Conservation (phyloP, 306 rosid genomes). For the Pachyrhizus erosus region DNA sequence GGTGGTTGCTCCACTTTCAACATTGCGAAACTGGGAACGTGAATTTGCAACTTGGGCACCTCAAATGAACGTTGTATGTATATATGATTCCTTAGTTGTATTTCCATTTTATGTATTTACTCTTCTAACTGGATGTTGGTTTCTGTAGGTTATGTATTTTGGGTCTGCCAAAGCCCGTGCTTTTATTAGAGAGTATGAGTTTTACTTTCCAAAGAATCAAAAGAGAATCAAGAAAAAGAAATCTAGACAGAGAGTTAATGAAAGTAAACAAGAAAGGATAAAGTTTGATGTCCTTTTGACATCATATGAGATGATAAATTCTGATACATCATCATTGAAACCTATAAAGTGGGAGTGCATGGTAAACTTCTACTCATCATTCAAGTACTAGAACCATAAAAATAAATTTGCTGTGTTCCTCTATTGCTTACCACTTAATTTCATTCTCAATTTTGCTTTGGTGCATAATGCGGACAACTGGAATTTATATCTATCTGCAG, state of each 20-base stretch:
- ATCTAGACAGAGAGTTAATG: conserved; percentile 63
- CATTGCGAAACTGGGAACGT: conserved; percentile 96
- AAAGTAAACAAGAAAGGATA: conserved; percentile 90
- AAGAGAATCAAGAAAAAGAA: conserved; percentile 86
- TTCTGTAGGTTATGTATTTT: conserved; percentile 88
- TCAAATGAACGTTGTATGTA: conserved; percentile 95
- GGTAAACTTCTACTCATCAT: conserved; percentile 55
- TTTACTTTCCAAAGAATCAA: conserved; percentile 81
- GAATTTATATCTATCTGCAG: conserved; percentile 50
- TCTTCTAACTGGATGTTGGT: conserved; percentile 47
- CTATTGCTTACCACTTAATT: conserved; percentile 21
- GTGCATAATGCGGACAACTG: conserved; percentile 40
- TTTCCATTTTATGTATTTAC: conserved; percentile 37
- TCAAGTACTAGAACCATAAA: neutral
- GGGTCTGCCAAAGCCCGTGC: conserved; percentile 89
- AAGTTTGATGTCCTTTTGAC: conserved; percentile 96
- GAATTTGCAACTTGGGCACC: conserved; percentile 99
- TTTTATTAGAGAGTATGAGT: conserved; percentile 84
- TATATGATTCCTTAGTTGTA: conserved; percentile 19
- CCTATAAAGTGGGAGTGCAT: conserved; percentile 92
- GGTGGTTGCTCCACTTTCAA: conserved; percentile 98
- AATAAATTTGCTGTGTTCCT: neutral
- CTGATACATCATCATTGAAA: conserved; percentile 71
- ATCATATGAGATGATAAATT: conserved; percentile 95
- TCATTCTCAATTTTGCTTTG: conserved; percentile 31